Base-by-base conservation (phyloP, 2,329 filamentous ascomycete genomes). In the Aspergillus pseudoterreus region DNA sequence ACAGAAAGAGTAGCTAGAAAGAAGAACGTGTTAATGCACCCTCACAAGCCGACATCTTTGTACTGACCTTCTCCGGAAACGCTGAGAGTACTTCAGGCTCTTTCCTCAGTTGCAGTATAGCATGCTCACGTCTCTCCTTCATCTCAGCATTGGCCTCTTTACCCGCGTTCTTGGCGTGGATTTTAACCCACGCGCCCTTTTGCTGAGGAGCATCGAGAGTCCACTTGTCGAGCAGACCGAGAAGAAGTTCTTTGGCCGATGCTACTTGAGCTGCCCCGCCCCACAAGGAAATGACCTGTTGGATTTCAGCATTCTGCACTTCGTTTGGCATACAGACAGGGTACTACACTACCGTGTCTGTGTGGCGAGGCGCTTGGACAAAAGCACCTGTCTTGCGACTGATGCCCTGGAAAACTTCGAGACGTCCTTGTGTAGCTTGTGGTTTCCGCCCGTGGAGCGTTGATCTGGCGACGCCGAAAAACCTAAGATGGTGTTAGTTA, bases 1-100 rank as follows among this genome's bases (percentile, higher is more conserved):
- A 79, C 17, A 73, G 58, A 47, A 78, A 78, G 1, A 69, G 57
- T 12, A 75, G 63, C 62, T 70, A 52, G 15, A 21, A 24, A 17
- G 17, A 15, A 17, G n/a, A 41, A 24, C 12, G 30, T 36, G 27
- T 52, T 38, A 55, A 46, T 27, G 17, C 15, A 39, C 6, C 30
- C 15, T 14, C 11, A 4, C 6, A 41, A 17, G n/a, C 12, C 24
- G n/a, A 2, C 41, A 15, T 10, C 12, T 45, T 47, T 33, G 15
- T 21, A 47, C 58, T 55, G 33, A 68, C 64, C 53, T 61, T 60
- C 47, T 68, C 63, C 4, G 62, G 49, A 49, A 64, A 65, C 17
- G 32, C 46, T 11, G 49, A 48, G 6, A 53, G 49, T 9, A 52
- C 41, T 43, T 63, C 62, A 1, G 66, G 66, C 22, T 49, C 60